Conservation (phyloP, 1,284 basidiomycete genomes). For the Irpex sp. region DNA sequence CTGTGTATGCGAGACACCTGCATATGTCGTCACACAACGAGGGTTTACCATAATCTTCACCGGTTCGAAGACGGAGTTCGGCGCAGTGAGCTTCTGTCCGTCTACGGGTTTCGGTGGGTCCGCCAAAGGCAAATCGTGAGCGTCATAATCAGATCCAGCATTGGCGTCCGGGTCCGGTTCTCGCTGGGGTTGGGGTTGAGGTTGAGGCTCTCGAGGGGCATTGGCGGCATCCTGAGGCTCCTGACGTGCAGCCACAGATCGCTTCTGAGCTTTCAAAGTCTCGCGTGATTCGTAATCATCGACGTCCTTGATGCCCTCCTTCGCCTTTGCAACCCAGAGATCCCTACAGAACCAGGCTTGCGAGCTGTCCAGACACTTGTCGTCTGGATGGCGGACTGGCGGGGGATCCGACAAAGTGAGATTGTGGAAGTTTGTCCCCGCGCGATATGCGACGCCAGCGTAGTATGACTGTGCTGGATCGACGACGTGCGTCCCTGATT, state of each 20-base stretch:
- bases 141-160: conserved; percentile 85
- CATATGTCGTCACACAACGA: conserved; percentile 93
- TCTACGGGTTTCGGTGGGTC: conserved; percentile 32
- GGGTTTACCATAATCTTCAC: conserved; percentile 93
- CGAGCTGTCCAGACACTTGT: conserved; percentile 86
- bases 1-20: conserved; percentile 91
- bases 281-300: conserved; percentile 22
- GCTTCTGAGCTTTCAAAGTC: background rate
- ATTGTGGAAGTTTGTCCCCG: conserved; percentile 78
- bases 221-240: background rate
- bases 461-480: conserved; percentile 95
- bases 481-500: conserved; percentile 92
- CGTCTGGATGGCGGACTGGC: conserved; percentile 66
- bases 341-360: conserved; percentile 97
- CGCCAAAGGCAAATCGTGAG: conserved; percentile 47
- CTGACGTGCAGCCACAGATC: background rate
- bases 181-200: conserved; percentile 25
- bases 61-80: conserved; percentile 85
- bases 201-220: conserved; percentile 11
- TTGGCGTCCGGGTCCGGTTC: conserved; percentile 67
- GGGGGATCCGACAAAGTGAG: conserved; percentile 52
- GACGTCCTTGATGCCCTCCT: conserved; percentile 58
- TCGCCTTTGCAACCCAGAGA: conserved; percentile 83
- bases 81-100: conserved; percentile 53
- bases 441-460: conserved; percentile 78